These are phyloP conservation scores for Epicoccum nigrum DNA, from an alignment of 2,329 filamentous ascomycete genomes.

Conservation along the genomic window DNA sequence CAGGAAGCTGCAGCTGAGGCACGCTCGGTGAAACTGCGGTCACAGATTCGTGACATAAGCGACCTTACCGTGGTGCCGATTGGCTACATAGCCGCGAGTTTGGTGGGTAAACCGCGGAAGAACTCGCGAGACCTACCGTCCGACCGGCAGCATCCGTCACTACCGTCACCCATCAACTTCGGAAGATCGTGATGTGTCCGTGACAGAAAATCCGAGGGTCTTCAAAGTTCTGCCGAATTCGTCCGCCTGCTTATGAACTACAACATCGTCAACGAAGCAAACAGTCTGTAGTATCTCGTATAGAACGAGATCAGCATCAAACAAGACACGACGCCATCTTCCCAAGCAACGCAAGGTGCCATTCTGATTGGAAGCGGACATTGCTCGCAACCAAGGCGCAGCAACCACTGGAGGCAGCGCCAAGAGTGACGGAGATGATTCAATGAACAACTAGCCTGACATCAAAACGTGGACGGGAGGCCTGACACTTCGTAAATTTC, in stretches of 20 bases:
- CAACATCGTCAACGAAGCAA: neutral
- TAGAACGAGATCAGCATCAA: neutral
- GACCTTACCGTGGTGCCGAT: neutral
- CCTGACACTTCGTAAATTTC: constrained; percentile 4
- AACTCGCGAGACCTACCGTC: constrained; percentile 19
- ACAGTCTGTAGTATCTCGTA: neutral
- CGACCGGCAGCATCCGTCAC: constrained; percentile 14
- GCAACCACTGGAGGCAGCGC: neutral
- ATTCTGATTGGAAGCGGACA: neutral
- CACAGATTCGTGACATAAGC: constrained; percentile 10
- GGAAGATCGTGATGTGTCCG: constrained; percentile 5
- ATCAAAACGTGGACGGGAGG: constrained; percentile 9
- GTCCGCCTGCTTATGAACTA: neutral
- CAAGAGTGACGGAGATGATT: constrained; percentile 9
- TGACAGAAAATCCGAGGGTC: neutral
- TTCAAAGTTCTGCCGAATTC: neutral
- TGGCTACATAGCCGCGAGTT: constrained; percentile 11
- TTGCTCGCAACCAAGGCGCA: constrained; percentile 1
- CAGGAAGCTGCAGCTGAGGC: constrained; percentile 1
- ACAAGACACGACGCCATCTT: neutral
- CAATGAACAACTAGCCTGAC: constrained; percentile 12
- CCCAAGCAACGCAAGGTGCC: neutral
- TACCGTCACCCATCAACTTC: neutral
- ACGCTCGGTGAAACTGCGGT: neutral
- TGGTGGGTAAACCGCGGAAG: constrained; percentile 5